Percentiles rank a stretch among this genome's conserved stretches.
These are phyloP conservation scores for Ligustrum vulgare DNA, from an alignment of 257 asterid genomes.

Conservation along the genomic window DNA sequence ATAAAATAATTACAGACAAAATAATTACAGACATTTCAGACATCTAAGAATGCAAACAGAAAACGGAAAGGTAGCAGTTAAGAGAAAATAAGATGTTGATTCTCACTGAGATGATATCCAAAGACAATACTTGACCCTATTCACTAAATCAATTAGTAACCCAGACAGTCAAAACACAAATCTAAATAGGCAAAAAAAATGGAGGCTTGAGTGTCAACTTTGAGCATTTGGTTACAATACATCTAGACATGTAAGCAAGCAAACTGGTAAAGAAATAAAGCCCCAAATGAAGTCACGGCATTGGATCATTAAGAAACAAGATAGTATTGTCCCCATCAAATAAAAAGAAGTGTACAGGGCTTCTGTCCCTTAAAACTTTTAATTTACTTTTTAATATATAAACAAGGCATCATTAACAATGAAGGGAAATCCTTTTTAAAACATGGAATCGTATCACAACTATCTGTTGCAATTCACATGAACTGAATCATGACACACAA, in stretches of 20 bases:
- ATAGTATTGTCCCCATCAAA: neutral
- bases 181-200: neutral
- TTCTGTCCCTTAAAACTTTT: too few species aligned
- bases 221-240: conserved; percentile 9
- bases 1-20: conserved; percentile 13
- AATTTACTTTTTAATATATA: conserved; percentile 1
- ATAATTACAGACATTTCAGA: conserved; percentile 12
- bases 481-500: neutral
- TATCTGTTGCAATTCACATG: neutral
- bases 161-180: neutral
- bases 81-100: neutral
- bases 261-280: conserved; percentile 14
- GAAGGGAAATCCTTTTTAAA: neutral
- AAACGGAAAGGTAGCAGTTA: neutral
- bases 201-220: neutral
- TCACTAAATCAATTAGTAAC: neutral
- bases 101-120: conserved; percentile 5
- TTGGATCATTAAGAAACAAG: conserved; percentile 5
- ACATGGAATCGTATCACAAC: neutral
- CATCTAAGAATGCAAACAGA: conserved; percentile 16
- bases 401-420: neutral
- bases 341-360: too few species aligned
- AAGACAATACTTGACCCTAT: neutral
- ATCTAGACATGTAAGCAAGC: neutral
- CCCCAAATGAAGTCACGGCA: neutral